Base-by-base conservation (phyloP, 805 yeast genomes). In the Candida manassasensis region DNA sequence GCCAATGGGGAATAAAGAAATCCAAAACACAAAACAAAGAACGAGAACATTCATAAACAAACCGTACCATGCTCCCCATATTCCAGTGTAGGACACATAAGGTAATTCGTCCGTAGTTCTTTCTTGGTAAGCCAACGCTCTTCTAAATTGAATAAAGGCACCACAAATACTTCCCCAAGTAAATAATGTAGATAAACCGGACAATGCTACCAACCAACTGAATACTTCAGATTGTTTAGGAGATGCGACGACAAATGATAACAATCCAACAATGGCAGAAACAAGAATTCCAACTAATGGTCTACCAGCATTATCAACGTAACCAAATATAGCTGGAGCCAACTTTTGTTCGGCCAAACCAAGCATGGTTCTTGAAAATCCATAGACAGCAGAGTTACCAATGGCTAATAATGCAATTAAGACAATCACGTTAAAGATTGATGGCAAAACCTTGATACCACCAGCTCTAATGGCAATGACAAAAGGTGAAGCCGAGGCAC, bases 1-100 rank as follows among this genome's bases (percentile, higher is more conserved):
- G 2, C 57, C 56, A 12, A 57, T 38, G 14, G 67, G 67, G 40
- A 38, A 61, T 32, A 61, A 49, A 1, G 64, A 48, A 16, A 52
- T 43, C 67, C 67, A 61, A 42, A 61, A 60, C 43, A 60, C 64
- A 32, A 61, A 50, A 7, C 48, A 43, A 22, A 61, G 41, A 6
- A 61, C 59, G 14, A 51, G 47, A 19, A 60, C 30, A 31, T 44
- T 43, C 19, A 37, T 29, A 18, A 57, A 49, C 41, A 57, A 49
- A 3, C 57, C 52, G 39, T 55, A 57, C 33, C 43, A 45, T 2
- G 59, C 50, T 8, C 67, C 67, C 40, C 37, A 34, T 3, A 60
- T 26, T 4, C 77, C 79, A 5, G 77, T 77, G n/a, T 59, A 47
- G 22, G 81, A 63, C 33, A 54, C 55, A 53, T 69, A 80, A 1